Base-by-base conservation (phyloP, 352 stramenopile genomes). In the Pythium coloratum region DNA sequence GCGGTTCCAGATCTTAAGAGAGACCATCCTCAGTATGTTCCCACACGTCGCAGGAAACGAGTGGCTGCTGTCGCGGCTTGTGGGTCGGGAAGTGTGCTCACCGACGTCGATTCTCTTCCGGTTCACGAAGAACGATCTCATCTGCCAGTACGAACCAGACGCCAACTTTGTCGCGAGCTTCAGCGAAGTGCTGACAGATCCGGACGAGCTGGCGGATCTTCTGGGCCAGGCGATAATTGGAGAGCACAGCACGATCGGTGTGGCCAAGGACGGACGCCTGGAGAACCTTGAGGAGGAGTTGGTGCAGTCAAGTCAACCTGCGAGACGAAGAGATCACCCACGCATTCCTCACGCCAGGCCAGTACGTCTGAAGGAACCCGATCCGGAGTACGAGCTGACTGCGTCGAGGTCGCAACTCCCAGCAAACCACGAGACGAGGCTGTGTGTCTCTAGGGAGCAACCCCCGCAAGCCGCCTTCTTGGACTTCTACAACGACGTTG, bases 21-120 rank as follows among this genome's bases (percentile, higher is more conserved):
- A 76, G 46, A 84, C 78, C 24, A 80, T 86, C 50, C 65, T 69
- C 6, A 72, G 66, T 13, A 65, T 87, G 40, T 83, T 84, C 42
- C 78, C 78, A 1, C 78, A 87, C 30, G 46, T 83, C 36, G 53
- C 82, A 16, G 65, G 75, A 49, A 69, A 84, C 56, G 70, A 81
- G 38, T 68, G 56, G 40, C 65, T 87, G 53, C 63, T 81, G 42
- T 57, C 72, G 13, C 68, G 77, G 9, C 72, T 86, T 12, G 72
- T 84, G 0, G 78, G 76, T 0, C 68, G 77, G 20, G 72, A 80
- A 33, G 65, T 84, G 24, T 68, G 59, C 13, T 69, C 70, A 0
- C 34, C 71, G 1, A 64, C 59, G 20, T 54, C 62, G 18, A 56
- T 81, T 12, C 68, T 61, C 26, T 86, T 82, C 54, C 77, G 73